These are phyloP conservation scores for Acer negundo DNA, from an alignment of 345 rosid genomes.

Conservation along the genomic window DNA sequence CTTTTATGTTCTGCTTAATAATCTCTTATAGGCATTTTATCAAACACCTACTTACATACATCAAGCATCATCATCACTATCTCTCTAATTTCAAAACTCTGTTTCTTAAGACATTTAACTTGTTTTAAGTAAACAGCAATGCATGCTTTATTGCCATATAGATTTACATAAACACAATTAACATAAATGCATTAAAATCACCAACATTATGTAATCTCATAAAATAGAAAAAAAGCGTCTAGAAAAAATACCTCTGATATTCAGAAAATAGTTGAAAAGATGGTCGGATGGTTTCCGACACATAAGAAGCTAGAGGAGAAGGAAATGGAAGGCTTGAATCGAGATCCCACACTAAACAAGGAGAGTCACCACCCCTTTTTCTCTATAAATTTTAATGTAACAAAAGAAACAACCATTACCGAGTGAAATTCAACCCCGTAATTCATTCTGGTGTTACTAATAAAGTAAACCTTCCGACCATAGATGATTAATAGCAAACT, in stretches of 20 bases:
- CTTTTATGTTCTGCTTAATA: no score
- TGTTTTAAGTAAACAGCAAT: neutral
- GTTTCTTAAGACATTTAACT: neutral
- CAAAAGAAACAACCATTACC: constrained; percentile 4
- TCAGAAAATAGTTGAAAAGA: constrained; percentile 75
- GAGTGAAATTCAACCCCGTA: neutral
- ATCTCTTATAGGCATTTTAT: no score
- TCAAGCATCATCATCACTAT: no score
- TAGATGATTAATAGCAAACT: neutral
- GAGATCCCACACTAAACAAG: constrained; percentile 76
- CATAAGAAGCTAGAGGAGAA: constrained; percentile 59
- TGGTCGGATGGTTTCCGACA: constrained; percentile 68
- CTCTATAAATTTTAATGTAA: constrained; percentile 36
- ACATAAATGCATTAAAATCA: neutral
- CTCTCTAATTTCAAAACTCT: no score
- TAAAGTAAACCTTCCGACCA: neutral
- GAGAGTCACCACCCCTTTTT: constrained; percentile 46
- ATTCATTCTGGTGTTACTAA: constrained; percentile 4
- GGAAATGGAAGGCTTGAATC: constrained; percentile 86
- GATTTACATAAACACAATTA: neutral
- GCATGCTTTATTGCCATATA: neutral
- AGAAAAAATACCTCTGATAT: constrained; percentile 52
- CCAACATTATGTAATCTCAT: neutral
- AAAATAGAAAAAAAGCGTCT: neutral
- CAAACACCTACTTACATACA: no score